Base-by-base conservation (phyloP, 305 asterid species). In the Coffea humblotiana region DNA sequence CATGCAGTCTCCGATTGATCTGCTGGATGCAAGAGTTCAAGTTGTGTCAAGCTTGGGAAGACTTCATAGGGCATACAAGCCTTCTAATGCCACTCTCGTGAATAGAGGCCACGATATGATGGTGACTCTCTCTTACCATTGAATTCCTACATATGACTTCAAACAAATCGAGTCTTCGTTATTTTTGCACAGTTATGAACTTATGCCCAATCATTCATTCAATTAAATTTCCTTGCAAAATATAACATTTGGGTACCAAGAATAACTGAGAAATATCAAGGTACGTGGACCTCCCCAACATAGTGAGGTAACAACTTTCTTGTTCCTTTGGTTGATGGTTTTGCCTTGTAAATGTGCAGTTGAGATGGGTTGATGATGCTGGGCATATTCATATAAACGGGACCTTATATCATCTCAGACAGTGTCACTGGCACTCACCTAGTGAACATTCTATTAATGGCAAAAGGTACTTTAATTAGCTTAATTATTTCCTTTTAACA, bases 51-150 rank as follows among this genome's bases (percentile, higher is more conserved):
- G 85, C 68, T 83, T 90, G 84, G 93, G 93, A 18, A 80, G 75
- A 73, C 86, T 92, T 0, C 51, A 79, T 0, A 86, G 87, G 66
- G 78, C 72, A n/a, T 91, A 91, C 82, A 82, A 80, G 54, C 77
- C 91, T 18, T 83, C 92, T 21, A 81, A 88, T 82, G 91, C 98
- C 11, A 94, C 97, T 54, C 89, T 92, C 18, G 68, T 82, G 47
- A 92, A 92, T n/a, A 84, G 97, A 85, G 97, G 97, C 81, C 97
- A 94, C 74, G 97, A 90, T 70, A 87, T 92, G 88, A 91, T 89
- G 97, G 97, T 37, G 51, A 35, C 2, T 35, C 18, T 35, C 61
- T 3, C 19, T 4, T 54, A 40, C 43, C 6, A 40, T 40, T 0
- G 43, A 40, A 40, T 2, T 40, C 43, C 43, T 40, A 40, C 43